Evolutionary conservation across 169 alveolate species (phyloP).

Genomic region (Cryptosporidium viatorum): DNA sequence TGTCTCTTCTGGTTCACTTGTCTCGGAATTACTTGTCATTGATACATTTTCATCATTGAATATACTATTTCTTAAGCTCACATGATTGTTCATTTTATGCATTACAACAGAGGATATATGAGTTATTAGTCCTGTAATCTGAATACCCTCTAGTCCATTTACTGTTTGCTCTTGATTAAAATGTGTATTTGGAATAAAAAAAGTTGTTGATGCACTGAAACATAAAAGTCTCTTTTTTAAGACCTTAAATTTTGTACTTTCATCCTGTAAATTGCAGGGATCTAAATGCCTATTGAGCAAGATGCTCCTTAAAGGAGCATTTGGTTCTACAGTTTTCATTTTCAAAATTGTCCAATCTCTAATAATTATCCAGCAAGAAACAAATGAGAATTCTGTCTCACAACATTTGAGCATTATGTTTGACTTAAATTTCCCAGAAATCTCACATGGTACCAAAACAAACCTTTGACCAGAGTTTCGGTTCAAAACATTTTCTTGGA

Average conservation of each 20-base stretch:
- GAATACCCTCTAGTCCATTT: not conserved
- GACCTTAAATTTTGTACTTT: not conserved
- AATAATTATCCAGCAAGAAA: constrained; percentile 39
- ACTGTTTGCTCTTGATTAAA: not conserved
- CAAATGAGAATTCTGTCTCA: constrained; percentile 9
- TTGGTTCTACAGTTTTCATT: not conserved
- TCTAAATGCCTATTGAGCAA: constrained; percentile 1
- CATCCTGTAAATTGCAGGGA: not conserved
- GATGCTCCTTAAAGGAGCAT: constrained; percentile 48
- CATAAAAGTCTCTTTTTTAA: constrained; percentile 32
- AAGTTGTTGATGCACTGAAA: constrained; percentile 28
- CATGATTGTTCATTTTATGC: not conserved
- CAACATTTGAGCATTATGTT: constrained; percentile 31
- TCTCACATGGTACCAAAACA: constrained; percentile 28
- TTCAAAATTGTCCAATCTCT: constrained; percentile 43
- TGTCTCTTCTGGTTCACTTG: not conserved
- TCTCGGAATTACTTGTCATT: not conserved
- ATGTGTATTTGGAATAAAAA: not conserved
- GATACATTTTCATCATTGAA: not conserved
- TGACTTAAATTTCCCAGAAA: constrained; percentile 44
- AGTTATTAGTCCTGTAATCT: not conserved
- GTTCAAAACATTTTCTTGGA: constrained; percentile 1
- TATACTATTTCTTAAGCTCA: not conserved
- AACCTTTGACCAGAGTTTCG: not conserved
- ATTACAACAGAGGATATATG: constrained; percentile 15